Conservation (phyloP, 2,329 filamentous ascomycete genomes). For the Epichloe gansuensis region DNA sequence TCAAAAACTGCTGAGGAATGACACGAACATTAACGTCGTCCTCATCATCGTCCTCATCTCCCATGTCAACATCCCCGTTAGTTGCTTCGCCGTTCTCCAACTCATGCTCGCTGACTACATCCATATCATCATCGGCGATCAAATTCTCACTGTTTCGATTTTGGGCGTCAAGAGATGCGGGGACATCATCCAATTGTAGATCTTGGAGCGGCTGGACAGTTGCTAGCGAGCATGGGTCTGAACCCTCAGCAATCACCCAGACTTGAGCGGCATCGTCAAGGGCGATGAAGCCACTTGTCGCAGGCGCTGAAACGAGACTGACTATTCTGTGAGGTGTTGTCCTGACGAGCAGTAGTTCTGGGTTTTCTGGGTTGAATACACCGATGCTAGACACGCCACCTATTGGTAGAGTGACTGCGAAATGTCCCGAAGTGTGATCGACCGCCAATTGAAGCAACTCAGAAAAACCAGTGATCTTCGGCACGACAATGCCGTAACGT, state of each 20-base stretch:
- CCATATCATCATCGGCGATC: slow-evolving; percentile 26
- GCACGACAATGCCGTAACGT: slow-evolving; percentile 50
- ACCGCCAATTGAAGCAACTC: slow-evolving; percentile 56
- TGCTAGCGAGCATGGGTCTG: slow-evolving; percentile 37
- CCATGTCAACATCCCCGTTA: slow-evolving; percentile 28
- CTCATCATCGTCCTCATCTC: slow-evolving; percentile 25
- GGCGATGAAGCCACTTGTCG: slow-evolving; percentile 58
- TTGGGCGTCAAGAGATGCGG: slow-evolving; percentile 17
- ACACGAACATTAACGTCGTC: slow-evolving; percentile 43
- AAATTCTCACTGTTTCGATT: slow-evolving; percentile 19
- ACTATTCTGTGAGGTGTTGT: slow-evolving; percentile 46
- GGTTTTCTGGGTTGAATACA: slow-evolving; percentile 51
- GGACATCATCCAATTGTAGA: slow-evolving; percentile 32
- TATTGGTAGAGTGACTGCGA: slow-evolving; percentile 46
- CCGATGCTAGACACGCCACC: slow-evolving; percentile 41
- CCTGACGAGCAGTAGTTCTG: slow-evolving; percentile 45
- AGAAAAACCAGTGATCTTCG: slow-evolving; percentile 24
- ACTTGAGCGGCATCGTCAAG: slow-evolving; percentile 67
- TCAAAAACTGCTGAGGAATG: slow-evolving; percentile 53
- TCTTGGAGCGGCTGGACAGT: slow-evolving; percentile 44
- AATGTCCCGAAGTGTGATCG: slow-evolving; percentile 50
- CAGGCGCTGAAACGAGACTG: slow-evolving; percentile 50
- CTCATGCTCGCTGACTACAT: slow-evolving; percentile 30
- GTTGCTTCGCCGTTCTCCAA: slow-evolving; percentile 22
- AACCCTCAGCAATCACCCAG: slow-evolving; percentile 47